These are phyloP conservation scores for Eutrema japonicum DNA, from an alignment of 345 rosid genomes.

Conservation along the genomic window DNA sequence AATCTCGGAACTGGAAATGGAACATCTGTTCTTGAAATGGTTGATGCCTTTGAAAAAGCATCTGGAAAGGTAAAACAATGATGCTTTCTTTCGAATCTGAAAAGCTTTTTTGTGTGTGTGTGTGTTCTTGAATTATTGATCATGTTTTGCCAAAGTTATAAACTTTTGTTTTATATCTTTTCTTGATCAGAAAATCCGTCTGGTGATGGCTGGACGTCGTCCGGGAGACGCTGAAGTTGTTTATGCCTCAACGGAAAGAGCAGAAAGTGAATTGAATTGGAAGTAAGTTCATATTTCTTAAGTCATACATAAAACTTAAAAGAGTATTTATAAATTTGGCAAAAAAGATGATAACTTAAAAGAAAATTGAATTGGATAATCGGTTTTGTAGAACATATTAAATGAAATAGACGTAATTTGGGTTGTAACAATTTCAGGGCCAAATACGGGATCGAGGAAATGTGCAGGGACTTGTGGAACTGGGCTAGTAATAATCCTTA, in stretches of 20 bases:
- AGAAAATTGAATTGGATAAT: not conserved
- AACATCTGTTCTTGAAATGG: constrained; percentile 97
- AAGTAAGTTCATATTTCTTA: constrained; percentile 60
- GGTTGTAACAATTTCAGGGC: constrained; percentile 61
- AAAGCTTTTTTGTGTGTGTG: not conserved
- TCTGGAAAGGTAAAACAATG: constrained; percentile 71
- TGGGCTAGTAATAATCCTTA: constrained; percentile 96
- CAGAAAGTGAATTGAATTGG: constrained; percentile 83
- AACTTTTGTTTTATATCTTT: not conserved
- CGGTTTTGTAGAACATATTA: not conserved
- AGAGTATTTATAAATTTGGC: not conserved
- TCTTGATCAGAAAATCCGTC: constrained; percentile 70
- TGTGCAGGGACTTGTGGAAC: constrained; percentile 96
- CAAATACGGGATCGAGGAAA: constrained; percentile 79
- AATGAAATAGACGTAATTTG: too few relatives aligned
- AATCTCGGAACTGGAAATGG: constrained; percentile 97
- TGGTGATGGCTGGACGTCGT: constrained; percentile 69
- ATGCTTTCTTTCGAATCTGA: not conserved
- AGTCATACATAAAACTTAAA: not conserved
- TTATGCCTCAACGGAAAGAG: constrained; percentile 83
- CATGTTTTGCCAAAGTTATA: not conserved
- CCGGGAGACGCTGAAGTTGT: constrained; percentile 90
- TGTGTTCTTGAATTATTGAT: constrained; percentile 3
- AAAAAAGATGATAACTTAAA: not conserved
- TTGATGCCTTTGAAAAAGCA: constrained; percentile 85